Base-by-base conservation (phyloP, 2,329 filamentous ascomycete species). In the Biscogniauxia marginata region DNA sequence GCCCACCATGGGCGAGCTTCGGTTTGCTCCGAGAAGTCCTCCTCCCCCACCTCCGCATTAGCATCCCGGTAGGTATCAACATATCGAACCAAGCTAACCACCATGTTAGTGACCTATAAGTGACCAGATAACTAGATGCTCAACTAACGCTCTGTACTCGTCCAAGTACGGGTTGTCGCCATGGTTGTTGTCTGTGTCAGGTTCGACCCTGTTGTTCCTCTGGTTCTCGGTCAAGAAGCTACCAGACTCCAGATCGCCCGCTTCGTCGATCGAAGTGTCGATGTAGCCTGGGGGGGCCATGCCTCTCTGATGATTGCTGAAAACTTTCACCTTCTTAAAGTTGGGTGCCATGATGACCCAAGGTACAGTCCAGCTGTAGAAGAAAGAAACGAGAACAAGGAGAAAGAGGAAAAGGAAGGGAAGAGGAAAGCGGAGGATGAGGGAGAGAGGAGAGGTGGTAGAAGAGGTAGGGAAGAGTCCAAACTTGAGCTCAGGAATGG, bases 41-140 rank as follows among this genome's bases (percentile, higher is more conserved):
- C 67, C 59, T 69, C 69, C 43, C 60, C 64, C 39, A 61, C 61
- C 30, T 62, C 61, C 56, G 69, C 68, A 59, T 67, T 63, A 13
- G 71, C 63, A 61, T 74, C 73, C 59, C 73, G 68, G 60, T 74
- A 75, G 44, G 67, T 73, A 54, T 73, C 72, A 56, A 75, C 72
- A 57, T 71, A 75, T 53, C 70, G 67, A 53, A 71, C 60, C 56
- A 68, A 50, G 47, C 65, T 68, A 25, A 16, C 4, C 6, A 7
- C 4, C 24, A 7, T 22, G 45, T 64, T 56, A 66, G 55, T 45
- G 48, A 21, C 21, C 4, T 46, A 16, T 5, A n/a, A 4, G 39
- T 18, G 23, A 45, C n/a, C 7, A 20, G 30, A 34, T 4, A 30
- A 13, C 48, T 50, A 43, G 21, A 3, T 5, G 21, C 13, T 8